phyloP scores from a whole-genome alignment of 2,329 filamentous ascomycete genomes.

The Ophiostoma sp. region DNA sequence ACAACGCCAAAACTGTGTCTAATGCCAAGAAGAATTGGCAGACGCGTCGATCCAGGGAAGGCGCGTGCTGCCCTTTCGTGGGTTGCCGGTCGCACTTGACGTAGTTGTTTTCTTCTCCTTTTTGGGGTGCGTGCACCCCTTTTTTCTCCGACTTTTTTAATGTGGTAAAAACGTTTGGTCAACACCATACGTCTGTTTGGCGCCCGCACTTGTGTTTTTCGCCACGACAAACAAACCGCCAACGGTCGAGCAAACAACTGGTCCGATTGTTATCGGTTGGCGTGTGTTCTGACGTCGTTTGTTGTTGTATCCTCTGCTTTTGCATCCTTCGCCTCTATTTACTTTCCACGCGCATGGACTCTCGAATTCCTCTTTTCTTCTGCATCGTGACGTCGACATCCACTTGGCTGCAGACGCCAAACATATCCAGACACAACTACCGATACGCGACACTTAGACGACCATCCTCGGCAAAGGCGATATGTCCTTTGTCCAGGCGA shows the following conservation, averaged over 20 bases:
- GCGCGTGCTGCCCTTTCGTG: neutral
- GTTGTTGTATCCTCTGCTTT: neutral
- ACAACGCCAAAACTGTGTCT: neutral
- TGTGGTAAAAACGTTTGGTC: neutral
- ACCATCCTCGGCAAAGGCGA: neutral
- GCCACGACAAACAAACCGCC: constrained; percentile 17
- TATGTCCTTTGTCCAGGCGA: constrained; percentile 23
- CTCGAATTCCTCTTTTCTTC: neutral
- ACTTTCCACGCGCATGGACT: neutral
- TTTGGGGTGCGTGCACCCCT: neutral
- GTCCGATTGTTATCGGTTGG: neutral
- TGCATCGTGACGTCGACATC: constrained; percentile 23
- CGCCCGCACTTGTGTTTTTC: constrained; percentile 1
- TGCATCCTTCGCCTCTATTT: neutral
- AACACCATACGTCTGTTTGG: neutral
- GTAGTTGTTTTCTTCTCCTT: constrained; percentile 18
- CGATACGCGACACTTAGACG: neutral
- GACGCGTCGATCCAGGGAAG: constrained; percentile 21
- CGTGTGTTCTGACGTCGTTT: neutral
- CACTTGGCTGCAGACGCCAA: constrained; percentile 15
- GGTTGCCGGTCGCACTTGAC: constrained; percentile 13
- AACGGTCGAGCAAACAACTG: constrained; percentile 7
- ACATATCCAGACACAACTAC: neutral
- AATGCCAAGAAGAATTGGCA: neutral
- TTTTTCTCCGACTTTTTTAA: constrained; percentile 3